Conservation (phyloP, 495 filamentous ascomycete genomes). For the Pseudomonodictys pantanalensis region DNA sequence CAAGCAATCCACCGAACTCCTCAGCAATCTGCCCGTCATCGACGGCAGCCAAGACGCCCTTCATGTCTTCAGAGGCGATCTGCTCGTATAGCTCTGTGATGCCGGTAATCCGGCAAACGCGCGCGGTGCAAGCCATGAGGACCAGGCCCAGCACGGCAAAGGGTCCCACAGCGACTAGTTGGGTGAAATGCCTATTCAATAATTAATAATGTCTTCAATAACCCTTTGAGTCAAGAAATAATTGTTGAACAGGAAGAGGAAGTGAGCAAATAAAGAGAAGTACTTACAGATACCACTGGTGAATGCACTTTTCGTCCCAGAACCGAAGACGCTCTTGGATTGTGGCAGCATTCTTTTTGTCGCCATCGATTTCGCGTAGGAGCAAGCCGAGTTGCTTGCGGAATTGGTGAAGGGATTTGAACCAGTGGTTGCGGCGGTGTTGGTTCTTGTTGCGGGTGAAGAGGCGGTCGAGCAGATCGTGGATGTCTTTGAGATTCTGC, state of each 20-base stretch:
- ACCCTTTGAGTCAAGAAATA: background rate
- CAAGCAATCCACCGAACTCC: conserved; percentile 18
- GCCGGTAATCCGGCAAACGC: conserved; percentile 22
- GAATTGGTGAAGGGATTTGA: conserved; percentile 23
- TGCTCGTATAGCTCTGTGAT: conserved; percentile 30
- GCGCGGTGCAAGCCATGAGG: conserved; percentile 27
- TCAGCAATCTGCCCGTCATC: conserved; percentile 5
- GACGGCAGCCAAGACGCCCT: conserved; percentile 11
- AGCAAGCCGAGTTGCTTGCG: conserved; percentile 25
- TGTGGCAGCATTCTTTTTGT: conserved; percentile 1
- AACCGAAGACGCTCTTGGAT: conserved; percentile 14
- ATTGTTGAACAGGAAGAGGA: too few species aligned
- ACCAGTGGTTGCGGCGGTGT: conserved; percentile 30
- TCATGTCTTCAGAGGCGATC: conserved; percentile 27
- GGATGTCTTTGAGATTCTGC: conserved; percentile 15
- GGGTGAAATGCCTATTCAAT: conserved; percentile 21
- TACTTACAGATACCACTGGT: conserved; percentile 33
- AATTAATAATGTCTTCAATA: background rate
- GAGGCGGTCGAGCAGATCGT: conserved; percentile 23
- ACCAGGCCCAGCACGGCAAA: conserved; percentile 29
- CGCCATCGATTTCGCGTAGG: conserved; percentile 13
- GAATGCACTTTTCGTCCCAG: conserved; percentile 25
- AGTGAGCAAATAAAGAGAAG: background rate
- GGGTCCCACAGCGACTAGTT: conserved; percentile 27
- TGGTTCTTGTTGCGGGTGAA: conserved; percentile 30